Base-by-base conservation (phyloP, 495 filamentous ascomycete species). In the Gamarada debralockiae region DNA sequence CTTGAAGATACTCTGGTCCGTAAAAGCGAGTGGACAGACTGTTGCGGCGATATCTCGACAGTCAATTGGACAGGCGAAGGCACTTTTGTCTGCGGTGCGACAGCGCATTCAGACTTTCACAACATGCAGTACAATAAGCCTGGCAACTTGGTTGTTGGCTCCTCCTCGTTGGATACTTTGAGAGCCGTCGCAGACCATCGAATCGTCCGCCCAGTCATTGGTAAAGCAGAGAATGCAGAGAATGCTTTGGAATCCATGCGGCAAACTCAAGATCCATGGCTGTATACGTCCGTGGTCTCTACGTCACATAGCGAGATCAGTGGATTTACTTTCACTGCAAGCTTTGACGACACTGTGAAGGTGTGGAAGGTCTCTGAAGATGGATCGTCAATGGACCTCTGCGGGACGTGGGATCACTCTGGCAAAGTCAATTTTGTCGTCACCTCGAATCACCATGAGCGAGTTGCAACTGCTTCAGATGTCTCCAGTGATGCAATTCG, bases 81-180 rank as follows among this genome's bases (percentile, higher is more conserved):
- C 6, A 62, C 58, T n/a, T 79, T 80, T 47, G 55, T 81, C 22
- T 78, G 75, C 47, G 91, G 91, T 2, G 86, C 89, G 2, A 82
- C 84, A 2, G 83, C 87, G 23, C 80, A 88, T 50, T 82, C 81
- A 1, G 90, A 96, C 61, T 65, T 77, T 0, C 77, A 84, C 48
- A 89, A 87, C 52, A 86, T 90, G 70, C 84, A 89, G 48, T 96
- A 96, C 67, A 96, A 96, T 59, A 78, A 85, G 41, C 76, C 77
- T 0, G 84, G 86, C 20, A 96, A 95, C 63, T 71, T 96, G 3
- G 54, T 91, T 3, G 61, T 92, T 14, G 90, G 91, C 1, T 80
- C 89, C n/a, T 64, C 80, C 3, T 60, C 59, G 2, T 57, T 54
- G 0, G 79, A 79, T 27, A 70, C 67, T 2, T 59, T 96, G 13